Conservation (phyloP, 805 yeast genomes). For the Torulaspora microellipsoides region DNA sequence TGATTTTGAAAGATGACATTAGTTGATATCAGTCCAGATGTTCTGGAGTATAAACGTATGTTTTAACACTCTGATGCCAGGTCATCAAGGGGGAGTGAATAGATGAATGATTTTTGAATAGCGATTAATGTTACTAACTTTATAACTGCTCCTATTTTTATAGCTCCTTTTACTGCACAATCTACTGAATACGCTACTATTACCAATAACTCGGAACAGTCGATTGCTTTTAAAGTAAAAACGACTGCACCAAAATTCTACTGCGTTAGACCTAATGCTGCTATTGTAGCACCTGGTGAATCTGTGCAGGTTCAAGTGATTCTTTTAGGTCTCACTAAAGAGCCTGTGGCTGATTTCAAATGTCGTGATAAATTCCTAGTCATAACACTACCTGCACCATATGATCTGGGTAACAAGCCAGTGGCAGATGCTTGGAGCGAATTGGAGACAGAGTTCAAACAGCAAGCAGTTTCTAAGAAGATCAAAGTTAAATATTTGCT, state of each 20-base stretch:
- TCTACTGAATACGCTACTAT: slow-evolving; percentile 53
- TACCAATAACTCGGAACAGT: slow-evolving; percentile 53
- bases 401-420: slow-evolving; percentile 48
- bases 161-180: slow-evolving; percentile 73
- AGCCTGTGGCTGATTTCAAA: slow-evolving; percentile 66
- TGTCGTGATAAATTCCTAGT: slow-evolving; percentile 91
- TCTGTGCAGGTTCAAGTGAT: slow-evolving; percentile 72
- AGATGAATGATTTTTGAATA: neutral
- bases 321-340: slow-evolving; percentile 75
- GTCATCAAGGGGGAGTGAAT: slow-evolving; percentile 2
- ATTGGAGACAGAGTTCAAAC: slow-evolving; percentile 56
- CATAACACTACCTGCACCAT: slow-evolving; percentile 74
- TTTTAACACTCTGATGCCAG: slow-evolving; percentile 17
- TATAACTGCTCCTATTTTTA: neutral
- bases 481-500: slow-evolving; percentile 56
- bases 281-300: slow-evolving; percentile 70
- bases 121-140: slow-evolving; percentile 1
- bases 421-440: slow-evolving; percentile 74
- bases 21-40: slow-evolving; percentile 70
- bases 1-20: slow-evolving; percentile 17
- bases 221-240: slow-evolving; percentile 89
- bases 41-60: slow-evolving; percentile 76
- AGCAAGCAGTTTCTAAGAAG: slow-evolving; percentile 56
- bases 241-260: slow-evolving; percentile 96
- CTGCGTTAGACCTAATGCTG: slow-evolving; percentile 95